A percentile compares a stretch with the other conserved stretches of the same genome.
These are phyloP conservation scores for Bidens hawaiensis DNA, from an alignment of 140 eudicot species.

Conservation along the genomic window DNA sequence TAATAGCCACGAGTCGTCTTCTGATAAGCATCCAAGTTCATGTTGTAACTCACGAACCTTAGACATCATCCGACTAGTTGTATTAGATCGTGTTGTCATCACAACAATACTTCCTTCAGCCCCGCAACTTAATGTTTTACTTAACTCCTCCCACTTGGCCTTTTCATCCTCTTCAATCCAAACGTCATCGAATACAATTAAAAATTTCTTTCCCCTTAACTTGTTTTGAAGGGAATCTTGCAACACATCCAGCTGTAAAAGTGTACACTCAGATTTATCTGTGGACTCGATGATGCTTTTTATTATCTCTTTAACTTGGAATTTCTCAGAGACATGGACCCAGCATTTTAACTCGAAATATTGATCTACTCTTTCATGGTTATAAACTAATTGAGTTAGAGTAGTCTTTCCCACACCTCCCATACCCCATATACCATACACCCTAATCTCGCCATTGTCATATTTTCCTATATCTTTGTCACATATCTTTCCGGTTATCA, in stretches of 20 bases:
- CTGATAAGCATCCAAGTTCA: constrained; percentile 11
- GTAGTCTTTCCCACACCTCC: background rate
- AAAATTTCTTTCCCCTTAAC: constrained; percentile 1
- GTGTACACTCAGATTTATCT: background rate
- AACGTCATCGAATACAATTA: background rate
- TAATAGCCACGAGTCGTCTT: constrained; percentile 13
- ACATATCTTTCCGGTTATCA: background rate
- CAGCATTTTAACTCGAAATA: constrained; percentile 11
- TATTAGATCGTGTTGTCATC: constrained; percentile 5
- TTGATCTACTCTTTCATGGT: background rate
- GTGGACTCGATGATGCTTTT: background rate
- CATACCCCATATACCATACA: constrained; percentile 6
- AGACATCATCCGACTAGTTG: constrained; percentile 3
- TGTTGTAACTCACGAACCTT: constrained; percentile 3
- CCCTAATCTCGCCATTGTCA: background rate
- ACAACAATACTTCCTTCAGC: constrained; percentile 9
- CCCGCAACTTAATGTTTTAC: background rate
- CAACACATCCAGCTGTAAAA: background rate
- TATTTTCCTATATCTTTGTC: background rate
- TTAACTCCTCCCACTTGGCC: constrained; percentile 4
- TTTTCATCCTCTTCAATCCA: background rate
- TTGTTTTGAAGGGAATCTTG: background rate
- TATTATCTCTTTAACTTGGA: background rate
- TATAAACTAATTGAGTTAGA: background rate
- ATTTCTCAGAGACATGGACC: constrained; percentile 8